These are phyloP conservation scores for Lithospermum erythrorhizon DNA, from an alignment of 257 asterid genomes.

Conservation along the genomic window DNA sequence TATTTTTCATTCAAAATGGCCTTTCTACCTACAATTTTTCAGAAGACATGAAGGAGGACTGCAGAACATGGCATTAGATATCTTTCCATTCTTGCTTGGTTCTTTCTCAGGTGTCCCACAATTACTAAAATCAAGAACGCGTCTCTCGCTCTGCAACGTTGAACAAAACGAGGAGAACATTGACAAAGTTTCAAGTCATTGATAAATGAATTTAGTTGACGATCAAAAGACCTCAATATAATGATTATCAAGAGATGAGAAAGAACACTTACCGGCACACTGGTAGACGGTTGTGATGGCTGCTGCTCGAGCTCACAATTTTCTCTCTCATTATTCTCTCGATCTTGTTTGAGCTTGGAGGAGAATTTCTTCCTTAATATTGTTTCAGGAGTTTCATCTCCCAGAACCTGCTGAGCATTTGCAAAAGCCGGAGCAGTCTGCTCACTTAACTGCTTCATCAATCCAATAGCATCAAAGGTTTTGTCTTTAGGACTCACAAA, in stretches of 20 bases:
- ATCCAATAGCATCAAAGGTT: conserved; percentile 80
- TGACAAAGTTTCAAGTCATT: background rate
- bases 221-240: background rate
- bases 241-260: background rate
- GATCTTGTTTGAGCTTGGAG: conserved; percentile 21
- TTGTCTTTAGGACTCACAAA: conserved; percentile 72
- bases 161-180: background rate
- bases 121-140: conserved; percentile 77
- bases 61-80: conserved; percentile 26
- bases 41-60: conserved; percentile 68
- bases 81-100: conserved; percentile 25
- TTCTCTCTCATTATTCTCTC: conserved; percentile 19
- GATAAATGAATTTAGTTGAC: background rate
- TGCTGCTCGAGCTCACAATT: conserved; percentile 21
- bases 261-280: conserved; percentile 36
- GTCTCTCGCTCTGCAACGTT: conserved; percentile 52
- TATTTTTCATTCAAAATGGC: background rate
- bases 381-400: conserved; percentile 82
- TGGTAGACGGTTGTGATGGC: conserved; percentile 20
- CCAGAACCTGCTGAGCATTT: conserved; percentile 82
- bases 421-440: conserved; percentile 88
- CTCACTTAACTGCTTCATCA: conserved; percentile 89
- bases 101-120: conserved; percentile 62
- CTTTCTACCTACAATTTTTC: conserved; percentile 55
- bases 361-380: conserved; percentile 42